Evolutionary conservation across 371 early-diverging fungal genomes (phyloP).

Genomic region (Amoeboradix gromovi): DNA sequence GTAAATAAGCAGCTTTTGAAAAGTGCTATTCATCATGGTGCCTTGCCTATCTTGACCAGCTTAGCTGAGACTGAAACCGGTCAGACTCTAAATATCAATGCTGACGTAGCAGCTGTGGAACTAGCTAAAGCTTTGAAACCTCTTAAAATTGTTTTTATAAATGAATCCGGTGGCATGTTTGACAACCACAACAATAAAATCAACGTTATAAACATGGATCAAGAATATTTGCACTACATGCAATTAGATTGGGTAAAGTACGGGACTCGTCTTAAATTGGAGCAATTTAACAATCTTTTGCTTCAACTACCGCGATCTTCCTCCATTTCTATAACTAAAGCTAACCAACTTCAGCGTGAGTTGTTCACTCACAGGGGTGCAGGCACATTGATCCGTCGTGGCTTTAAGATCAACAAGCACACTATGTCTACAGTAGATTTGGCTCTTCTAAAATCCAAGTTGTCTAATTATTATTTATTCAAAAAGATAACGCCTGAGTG

Average conservation of each 20-base stretch:
- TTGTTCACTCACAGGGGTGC: constrained; percentile 83
- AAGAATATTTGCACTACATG: constrained; percentile 46
- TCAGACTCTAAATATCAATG: constrained; percentile 87
- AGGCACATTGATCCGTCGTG: constrained; percentile 77
- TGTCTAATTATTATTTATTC: constrained; percentile 17
- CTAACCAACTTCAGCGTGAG: constrained; percentile 78
- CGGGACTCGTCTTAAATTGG: constrained; percentile 79
- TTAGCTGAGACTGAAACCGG: constrained; percentile 81
- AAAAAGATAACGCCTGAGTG: constrained; percentile 30
- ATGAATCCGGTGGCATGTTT: constrained; percentile 61
- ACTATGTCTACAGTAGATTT: no score
- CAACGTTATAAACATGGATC: constrained; percentile 73
- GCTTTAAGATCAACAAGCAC: constrained; percentile 47
- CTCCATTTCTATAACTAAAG: constrained; percentile 81
- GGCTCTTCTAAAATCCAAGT: constrained; percentile 39
- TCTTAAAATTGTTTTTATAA: constrained; percentile 74
- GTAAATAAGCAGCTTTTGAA: constrained; percentile 74
- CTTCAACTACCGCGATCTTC: constrained; percentile 73
- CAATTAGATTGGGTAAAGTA: constrained; percentile 80
- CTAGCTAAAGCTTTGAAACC: constrained; percentile 78
- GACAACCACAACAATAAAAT: constrained; percentile 73
- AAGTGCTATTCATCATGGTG: constrained; percentile 59
- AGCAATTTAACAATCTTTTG: constrained; percentile 72
- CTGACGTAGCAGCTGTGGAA: constrained; percentile 86
- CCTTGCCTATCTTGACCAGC: constrained; percentile 70